Evolutionary conservation across 805 yeast genomes (phyloP), one percentile per base, ranked within the genome.

Genomic region (Ascoidea asiatica): DNA sequence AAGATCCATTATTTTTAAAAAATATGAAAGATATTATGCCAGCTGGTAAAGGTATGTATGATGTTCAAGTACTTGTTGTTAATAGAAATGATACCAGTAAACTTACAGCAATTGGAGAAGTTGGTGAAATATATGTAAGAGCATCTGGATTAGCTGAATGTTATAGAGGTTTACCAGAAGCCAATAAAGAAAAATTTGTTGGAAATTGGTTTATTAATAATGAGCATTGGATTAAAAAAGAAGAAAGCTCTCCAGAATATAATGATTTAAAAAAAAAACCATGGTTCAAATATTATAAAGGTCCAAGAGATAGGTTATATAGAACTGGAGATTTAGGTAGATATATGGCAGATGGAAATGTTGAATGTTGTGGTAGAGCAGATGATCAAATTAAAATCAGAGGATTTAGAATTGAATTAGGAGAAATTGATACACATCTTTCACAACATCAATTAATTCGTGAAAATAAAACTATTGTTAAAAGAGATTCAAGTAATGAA

Each of bases 111-210:
- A 88, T 92, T 51, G 98, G 99, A 53, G 99, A 92, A 64, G 92
- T 92, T 48, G 99, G 99, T 57, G 99, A 92, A 62, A 89, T 92
- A 50, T 92, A 92, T 58, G 97, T 94, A 8, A 79, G 99, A 59
- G 99, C 98, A 37, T 98, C 87, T 46, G 99, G 99, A 42, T 71
- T 92, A 46, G 95, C 97, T 17, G 98, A 90, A 62, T 96, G 97
- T 3, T 92, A 92, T 64, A 74, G 96, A 55, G 86, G 89, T 40
- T 72, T 89, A 48, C 96, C 95, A 5, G 95, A 89, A 29, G 65
- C 87, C 59, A 92, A 89, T 57, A 76, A 76, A 46, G 79, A 85
- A 61, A 92, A 94, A 66, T 92, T 92, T 52, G 76, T 94, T 42
- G 76, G 77, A 50, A 88, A 86, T 60, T 92, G 99, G 99, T 92